Base-by-base conservation (phyloP, 768 basidiomycete genomes). In the Russula virescens region DNA sequence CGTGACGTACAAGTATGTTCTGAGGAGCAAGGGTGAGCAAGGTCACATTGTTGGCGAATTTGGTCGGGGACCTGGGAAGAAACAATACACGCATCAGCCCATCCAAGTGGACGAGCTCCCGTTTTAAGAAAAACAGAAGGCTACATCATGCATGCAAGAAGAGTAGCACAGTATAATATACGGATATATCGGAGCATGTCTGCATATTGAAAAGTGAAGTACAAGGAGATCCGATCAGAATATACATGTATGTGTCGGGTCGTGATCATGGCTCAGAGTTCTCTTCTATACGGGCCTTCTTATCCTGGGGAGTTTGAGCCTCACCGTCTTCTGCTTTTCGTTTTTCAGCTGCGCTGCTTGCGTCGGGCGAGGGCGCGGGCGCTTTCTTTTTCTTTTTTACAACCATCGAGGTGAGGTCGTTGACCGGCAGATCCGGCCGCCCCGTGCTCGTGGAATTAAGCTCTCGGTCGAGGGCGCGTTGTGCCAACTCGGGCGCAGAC, bases 1-100 rank as follows among this genome's bases (percentile, higher is more conserved):
- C 66, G 89, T 94, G 45, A 97, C 87, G 61, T 98, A 99, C 80
- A 98, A 98, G 77, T 99, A 98, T 74, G 85, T 94, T 78, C 75
- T 98, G 76, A 78, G 82, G 74, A 94, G 94, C 74, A 84, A 78
- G 68, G 86, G 77, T 52, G 78, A 78, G 49, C 78, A 75, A 54
- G 97, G 95, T 11, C 94, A 97, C 70, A 75, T 90, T n/a, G 92
- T 88, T 9, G 83, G 84, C 6, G 95, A 97, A 69, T 95, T 94
- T 73, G 93, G 90, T 18, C 72, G 73, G 2, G 90, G 85, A 2
- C 76, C 77, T 49, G 84, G 82, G 0, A 88, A 88, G 75, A 90
- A 84, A 73, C 76, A 75, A 68, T 98, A 85, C 71, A 90, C 85
- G 72, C 91, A 93, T 73, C 73, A 72, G 48, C 69, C 69, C 34